These are phyloP conservation scores for Leishmania turanica DNA, from an alignment of 208 protist genomes.

Conservation along the genomic window DNA sequence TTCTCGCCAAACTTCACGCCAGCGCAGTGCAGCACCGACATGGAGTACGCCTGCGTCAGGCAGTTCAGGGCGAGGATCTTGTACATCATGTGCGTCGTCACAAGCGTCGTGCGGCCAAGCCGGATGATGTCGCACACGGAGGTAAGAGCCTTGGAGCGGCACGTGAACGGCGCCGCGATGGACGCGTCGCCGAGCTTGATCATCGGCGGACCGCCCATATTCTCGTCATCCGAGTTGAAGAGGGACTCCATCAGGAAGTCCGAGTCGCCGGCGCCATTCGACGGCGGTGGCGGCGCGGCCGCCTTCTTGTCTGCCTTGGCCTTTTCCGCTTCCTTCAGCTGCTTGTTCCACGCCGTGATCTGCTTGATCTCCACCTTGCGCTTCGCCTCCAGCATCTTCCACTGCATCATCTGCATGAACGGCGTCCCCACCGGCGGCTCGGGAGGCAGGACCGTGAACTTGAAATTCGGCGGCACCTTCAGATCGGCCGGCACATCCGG, in stretches of 20 bases:
- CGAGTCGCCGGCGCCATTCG: conserved; percentile 31
- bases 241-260: conserved; percentile 92
- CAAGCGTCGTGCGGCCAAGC: conserved; percentile 97
- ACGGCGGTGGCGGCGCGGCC: conserved; percentile 39
- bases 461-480: conserved; percentile 83
- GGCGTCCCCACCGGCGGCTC: conserved; percentile 56
- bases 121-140: conserved; percentile 95
- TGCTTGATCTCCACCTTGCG: conserved; percentile 86
- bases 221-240: conserved; percentile 79
- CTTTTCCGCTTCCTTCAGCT: conserved; percentile 65
- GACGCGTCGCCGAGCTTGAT: conserved; percentile 94
- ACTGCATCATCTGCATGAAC: conserved; percentile 79
- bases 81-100: conserved; percentile 99
- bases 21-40: conserved; percentile 97
- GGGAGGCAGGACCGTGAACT: conserved; percentile 80
- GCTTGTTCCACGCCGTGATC: conserved; percentile 80
- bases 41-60: conserved; percentile 96
- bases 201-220: conserved; percentile 81
- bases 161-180: conserved; percentile 95
- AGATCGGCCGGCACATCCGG: conserved; percentile 77
- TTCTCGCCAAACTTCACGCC: conserved; percentile 97
- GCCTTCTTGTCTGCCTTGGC: conserved; percentile 55
- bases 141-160: conserved; percentile 87
- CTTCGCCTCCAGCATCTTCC: conserved; percentile 82
- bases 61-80: conserved; percentile 99